A percentile compares a stretch with the other conserved stretches of the same genome.
These are phyloP conservation scores for Ocimum tenuiflorum DNA, from an alignment of 257 asterid genomes.

Conservation along the genomic window DNA sequence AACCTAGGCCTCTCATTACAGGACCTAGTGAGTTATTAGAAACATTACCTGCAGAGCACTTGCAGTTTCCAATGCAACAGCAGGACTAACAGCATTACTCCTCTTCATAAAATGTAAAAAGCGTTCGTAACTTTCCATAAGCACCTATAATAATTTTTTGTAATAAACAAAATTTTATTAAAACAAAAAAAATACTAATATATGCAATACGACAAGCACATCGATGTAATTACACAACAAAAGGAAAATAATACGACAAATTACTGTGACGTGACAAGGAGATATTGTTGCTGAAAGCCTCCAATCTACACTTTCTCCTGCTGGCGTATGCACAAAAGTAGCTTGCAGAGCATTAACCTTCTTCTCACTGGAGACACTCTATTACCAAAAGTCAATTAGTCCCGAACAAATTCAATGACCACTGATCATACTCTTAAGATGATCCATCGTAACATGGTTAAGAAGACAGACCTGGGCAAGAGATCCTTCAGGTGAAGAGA, in stretches of 20 bases:
- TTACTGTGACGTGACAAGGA: constrained; percentile 94
- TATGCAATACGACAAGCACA: neutral
- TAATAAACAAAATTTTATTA: neutral
- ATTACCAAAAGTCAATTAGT: constrained; percentile 28
- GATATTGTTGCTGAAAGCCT: constrained; percentile 90
- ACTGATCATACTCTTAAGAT: constrained; percentile 2
- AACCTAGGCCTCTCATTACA: constrained; percentile 3
- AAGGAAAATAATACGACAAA: constrained; percentile 12
- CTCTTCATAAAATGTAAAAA: constrained; percentile 73
- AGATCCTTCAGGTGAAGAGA: constrained; percentile 96
- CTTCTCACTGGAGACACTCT: constrained; percentile 90
- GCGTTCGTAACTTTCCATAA: constrained; percentile 83
- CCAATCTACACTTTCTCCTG: constrained; percentile 96
- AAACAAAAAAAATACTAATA: neutral
- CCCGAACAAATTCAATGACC: constrained; percentile 18
- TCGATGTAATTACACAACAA: neutral
- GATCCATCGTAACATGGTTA: neutral
- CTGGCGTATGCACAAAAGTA: constrained; percentile 78
- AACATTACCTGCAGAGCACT: constrained; percentile 78
- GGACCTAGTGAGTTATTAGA: constrained; percentile 6
- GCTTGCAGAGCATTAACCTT: constrained; percentile 95
- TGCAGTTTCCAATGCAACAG: constrained; percentile 93
- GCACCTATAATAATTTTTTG: constrained; percentile 38
- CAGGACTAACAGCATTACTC: constrained; percentile 92
- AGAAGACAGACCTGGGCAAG: constrained; percentile 79